These are phyloP conservation scores for Linnemannia zychae DNA, from an alignment of 192 early-diverging fungal species.

Conservation along the genomic window DNA sequence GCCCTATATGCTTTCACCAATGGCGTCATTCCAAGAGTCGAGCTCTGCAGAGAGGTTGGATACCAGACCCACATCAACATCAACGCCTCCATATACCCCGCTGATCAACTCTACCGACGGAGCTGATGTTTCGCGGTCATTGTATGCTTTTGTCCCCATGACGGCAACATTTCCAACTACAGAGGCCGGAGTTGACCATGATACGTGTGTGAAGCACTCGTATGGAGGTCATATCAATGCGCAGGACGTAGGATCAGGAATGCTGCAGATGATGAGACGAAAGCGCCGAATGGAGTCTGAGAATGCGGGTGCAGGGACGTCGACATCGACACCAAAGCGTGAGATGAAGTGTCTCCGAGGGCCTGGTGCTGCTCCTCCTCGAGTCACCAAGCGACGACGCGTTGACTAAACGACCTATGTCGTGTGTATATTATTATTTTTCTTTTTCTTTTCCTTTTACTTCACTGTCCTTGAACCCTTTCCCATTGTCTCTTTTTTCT, in stretches of 20 bases:
- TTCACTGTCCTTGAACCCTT: not conserved
- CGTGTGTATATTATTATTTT: not conserved
- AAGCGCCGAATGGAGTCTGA: conserved; percentile 40
- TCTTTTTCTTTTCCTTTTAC: not conserved
- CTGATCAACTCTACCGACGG: conserved; percentile 1
- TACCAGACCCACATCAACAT: not conserved
- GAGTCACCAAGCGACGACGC: conserved; percentile 40
- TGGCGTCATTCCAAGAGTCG: not conserved
- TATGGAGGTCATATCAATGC: not conserved
- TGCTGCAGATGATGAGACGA: conserved; percentile 12
- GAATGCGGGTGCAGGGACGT: not conserved
- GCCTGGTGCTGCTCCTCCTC: not conserved
- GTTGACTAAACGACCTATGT: not conserved
- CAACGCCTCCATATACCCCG: conserved; percentile 4
- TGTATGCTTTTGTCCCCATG: conserved; percentile 27
- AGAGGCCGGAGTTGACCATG: not conserved
- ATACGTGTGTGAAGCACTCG: not conserved
- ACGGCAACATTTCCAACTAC: conserved; percentile 5
- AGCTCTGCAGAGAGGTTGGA: not conserved
- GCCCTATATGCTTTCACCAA: not conserved
- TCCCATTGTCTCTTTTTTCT: not conserved
- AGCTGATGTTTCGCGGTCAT: conserved; percentile 7
- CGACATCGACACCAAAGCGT: not conserved
- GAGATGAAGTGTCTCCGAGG: conserved; percentile 22
- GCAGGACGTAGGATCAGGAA: conserved; percentile 5